Evolutionary conservation across 2,329 filamentous ascomycete genomes (phyloP).

Genomic region (Fonsecaea pugnacius): DNA sequence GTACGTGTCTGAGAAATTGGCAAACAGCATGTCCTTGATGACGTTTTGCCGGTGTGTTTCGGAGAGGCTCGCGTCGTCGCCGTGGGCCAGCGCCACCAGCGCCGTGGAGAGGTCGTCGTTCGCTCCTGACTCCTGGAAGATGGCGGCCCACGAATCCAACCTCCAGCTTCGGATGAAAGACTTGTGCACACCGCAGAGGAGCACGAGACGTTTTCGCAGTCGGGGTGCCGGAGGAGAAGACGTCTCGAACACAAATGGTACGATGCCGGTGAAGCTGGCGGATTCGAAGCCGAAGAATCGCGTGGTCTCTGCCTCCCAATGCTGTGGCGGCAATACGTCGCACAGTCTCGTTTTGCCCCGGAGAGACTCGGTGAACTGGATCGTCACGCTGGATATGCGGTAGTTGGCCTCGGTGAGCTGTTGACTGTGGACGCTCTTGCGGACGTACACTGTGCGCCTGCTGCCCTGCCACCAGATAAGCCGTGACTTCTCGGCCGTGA

Average conservation of each 20-base stretch:
- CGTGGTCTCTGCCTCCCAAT: neutral
- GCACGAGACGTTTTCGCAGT: neutral
- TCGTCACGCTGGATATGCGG: constrained; percentile 1
- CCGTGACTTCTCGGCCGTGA: constrained; percentile 2
- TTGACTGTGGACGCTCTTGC: neutral
- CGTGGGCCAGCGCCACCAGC: neutral
- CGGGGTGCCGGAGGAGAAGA: neutral
- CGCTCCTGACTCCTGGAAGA: neutral
- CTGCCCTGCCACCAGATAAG: neutral
- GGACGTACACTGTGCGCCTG: neutral
- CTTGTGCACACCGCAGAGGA: neutral
- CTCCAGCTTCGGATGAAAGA: constrained; percentile 2
- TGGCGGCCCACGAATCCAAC: neutral
- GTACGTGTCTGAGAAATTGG: neutral
- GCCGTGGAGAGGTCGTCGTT: neutral
- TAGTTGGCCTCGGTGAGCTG: neutral
- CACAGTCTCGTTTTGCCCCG: neutral
- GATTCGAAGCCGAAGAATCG: neutral
- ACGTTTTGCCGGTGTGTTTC: neutral
- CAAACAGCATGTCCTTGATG: neutral
- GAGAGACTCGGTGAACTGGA: neutral
- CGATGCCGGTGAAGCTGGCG: neutral
- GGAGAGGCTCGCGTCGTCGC: neutral
- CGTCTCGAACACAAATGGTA: neutral
- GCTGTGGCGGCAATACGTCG: neutral